These are phyloP conservation scores for Tuber indicum DNA, from an alignment of 495 filamentous ascomycete species.

Conservation along the genomic window DNA sequence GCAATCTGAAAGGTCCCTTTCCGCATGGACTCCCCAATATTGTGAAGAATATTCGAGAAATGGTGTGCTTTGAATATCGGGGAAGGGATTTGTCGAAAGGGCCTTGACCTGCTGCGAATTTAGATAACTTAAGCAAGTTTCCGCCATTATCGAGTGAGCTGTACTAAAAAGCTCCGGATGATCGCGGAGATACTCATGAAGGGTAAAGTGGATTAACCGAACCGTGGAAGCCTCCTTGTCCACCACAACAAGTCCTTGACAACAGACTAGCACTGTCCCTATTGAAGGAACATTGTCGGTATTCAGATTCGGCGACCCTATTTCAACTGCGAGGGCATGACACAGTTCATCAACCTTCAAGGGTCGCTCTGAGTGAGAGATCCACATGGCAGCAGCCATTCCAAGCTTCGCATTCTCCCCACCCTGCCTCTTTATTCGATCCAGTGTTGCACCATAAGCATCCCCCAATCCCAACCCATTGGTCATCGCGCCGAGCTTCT, in stretches of 20 bases:
- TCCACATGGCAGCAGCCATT: not conserved
- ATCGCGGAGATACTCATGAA: not conserved
- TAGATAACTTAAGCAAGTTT: not conserved
- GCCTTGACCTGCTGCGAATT: not conserved
- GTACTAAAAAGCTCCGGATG: not conserved
- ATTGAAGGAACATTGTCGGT: not conserved
- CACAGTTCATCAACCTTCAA: not conserved
- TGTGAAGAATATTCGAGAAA: not conserved
- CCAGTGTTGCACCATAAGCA: not conserved
- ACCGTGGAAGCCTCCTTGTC: not conserved
- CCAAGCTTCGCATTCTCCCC: not conserved
- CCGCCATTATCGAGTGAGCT: not conserved
- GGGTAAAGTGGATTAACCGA: not conserved
- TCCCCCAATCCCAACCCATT: not conserved
- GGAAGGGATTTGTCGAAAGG: not conserved
- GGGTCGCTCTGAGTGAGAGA: not conserved
- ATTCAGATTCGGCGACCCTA: not conserved
- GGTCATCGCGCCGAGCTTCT: not conserved
- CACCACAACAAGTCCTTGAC: not conserved
- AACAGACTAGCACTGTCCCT: not conserved
- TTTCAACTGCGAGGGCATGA: not conserved
- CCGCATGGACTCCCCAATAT: not conserved
- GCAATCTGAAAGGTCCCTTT: not conserved
- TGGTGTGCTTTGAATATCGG: not conserved
- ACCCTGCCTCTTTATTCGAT: not conserved